Base-by-base conservation (phyloP, 371 early-diverging fungal species). In the Mortierella sp. region DNA sequence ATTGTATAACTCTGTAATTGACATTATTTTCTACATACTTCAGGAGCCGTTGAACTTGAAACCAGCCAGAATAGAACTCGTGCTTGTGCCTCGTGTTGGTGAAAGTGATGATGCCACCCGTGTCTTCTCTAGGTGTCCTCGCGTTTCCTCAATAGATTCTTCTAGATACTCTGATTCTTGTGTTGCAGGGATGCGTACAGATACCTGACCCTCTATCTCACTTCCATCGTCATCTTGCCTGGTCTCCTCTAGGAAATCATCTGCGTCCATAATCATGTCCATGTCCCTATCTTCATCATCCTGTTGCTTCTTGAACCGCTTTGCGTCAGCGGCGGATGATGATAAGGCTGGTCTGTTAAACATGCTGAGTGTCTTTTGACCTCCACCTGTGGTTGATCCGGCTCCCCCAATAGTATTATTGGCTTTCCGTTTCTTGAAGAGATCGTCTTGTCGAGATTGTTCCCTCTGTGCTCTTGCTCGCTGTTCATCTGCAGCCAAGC, bases 221-320 rank as follows among this genome's bases (percentile, higher is more conserved):
- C 70, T 62, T 13, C 61, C 65, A 8, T 43, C 55, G n/a, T 70
- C 73, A 7, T 58, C 67, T 28, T 69, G 63, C 15, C 50, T 62
- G 28, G 40, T 59, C 21, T 74, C 72, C 59, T 81, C 81, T 63
- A 81, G 45, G 28, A 81, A 75, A n/a, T 81, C 81, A 53, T 81
- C 72, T n/a, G 65, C 81, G 21, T 75, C 81, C 82, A 76, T 76
- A 59, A 74, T 24, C 58, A 33, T 50, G 21, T 75, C 82, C 24
- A 47, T 67, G 4, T 71, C 63, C 15, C 24, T 47, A 1, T 57
- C 57, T 16, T 69, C 57, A 8, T 69, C 65, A 0, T 70, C 67
- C 48, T 69, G 50, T 22, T 71, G 65, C 36, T 11, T 72, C 60
- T 81, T 76, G 64, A 76, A 65, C 16, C 76, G 66, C 47, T 80